Evolutionary conservation across 108 stramenopile genomes (phyloP).

Genomic region (Epithemia pelagica): DNA sequence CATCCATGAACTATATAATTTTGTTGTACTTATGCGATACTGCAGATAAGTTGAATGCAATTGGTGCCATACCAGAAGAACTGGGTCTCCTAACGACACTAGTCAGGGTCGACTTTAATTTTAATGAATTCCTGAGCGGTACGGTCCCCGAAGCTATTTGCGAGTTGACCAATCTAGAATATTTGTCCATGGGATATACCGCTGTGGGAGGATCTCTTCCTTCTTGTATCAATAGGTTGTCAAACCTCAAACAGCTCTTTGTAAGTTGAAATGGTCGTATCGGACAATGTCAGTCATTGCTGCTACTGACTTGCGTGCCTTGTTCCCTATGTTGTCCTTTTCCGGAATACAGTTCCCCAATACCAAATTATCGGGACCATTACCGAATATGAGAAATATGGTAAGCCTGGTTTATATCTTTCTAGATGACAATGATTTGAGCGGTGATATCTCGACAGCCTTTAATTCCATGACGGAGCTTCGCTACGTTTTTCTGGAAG

Average conservation of each 20-base stretch:
- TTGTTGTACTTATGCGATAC: too few relatives aligned
- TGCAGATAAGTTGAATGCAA: not conserved
- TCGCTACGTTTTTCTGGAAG: constrained; percentile 26
- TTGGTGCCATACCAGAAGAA: not conserved
- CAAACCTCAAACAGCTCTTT: not conserved
- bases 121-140: constrained; percentile 2
- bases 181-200: constrained; percentile 1
- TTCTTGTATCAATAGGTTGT: not conserved
- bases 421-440: constrained; percentile 34
- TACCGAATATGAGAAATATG: constrained; percentile 10
- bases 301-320: too few relatives aligned
- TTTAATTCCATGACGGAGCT: constrained; percentile 19
- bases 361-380: constrained; percentile 28
- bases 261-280: too few relatives aligned
- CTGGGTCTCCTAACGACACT: constrained; percentile 1
- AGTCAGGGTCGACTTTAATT: not conserved
- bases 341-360: constrained; percentile 14
- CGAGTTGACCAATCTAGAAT: not conserved
- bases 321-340: too few relatives aligned
- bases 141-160: not conserved
- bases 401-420: constrained; percentile 19
- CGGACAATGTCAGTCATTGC: too few relatives aligned
- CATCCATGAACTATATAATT: too few relatives aligned
- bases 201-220: not conserved
- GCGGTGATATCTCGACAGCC: constrained; percentile 14